These are phyloP conservation scores for Chaetomiaceae sp. DNA, from an alignment of 2,329 filamentous ascomycete species.

Conservation along the genomic window DNA sequence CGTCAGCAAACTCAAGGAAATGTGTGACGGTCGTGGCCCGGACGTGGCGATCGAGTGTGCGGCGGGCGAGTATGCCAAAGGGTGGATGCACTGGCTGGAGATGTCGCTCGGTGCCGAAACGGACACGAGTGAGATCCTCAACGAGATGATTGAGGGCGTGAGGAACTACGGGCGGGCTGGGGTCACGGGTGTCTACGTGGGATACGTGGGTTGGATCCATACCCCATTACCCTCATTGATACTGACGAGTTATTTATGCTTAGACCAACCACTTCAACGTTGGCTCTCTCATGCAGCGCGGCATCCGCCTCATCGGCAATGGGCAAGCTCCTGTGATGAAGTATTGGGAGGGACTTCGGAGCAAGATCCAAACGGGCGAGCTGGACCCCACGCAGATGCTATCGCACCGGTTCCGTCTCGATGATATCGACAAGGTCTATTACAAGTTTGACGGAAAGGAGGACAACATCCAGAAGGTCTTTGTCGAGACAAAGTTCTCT, in stretches of 20 bases:
- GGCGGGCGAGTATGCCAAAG: slow-evolving; percentile 58
- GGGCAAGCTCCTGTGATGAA: slow-evolving; percentile 70
- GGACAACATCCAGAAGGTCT: slow-evolving; percentile 79
- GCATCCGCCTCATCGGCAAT: slow-evolving; percentile 70
- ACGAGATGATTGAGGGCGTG: slow-evolving; percentile 74
- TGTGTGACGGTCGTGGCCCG: slow-evolving; percentile 67
- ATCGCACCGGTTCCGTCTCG: slow-evolving; percentile 69
- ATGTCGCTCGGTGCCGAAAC: slow-evolving; percentile 67
- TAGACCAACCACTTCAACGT: slow-evolving; percentile 80
- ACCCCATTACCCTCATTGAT: background rate
- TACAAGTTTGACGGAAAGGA: slow-evolving; percentile 56
- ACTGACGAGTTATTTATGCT: background rate
- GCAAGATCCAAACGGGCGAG: slow-evolving; percentile 60
- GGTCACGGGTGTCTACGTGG: slow-evolving; percentile 67
- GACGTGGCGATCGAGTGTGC: slow-evolving; percentile 69
- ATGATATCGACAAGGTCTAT: slow-evolving; percentile 67
- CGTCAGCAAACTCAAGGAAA: slow-evolving; percentile 66
- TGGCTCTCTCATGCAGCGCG: slow-evolving; percentile 78
- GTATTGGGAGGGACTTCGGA: slow-evolving; percentile 77
- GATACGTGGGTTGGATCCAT: slow-evolving; percentile 40
- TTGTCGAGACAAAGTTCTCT: slow-evolving; percentile 56
- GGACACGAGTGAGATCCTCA: slow-evolving; percentile 75
- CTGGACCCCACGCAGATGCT: slow-evolving; percentile 78
- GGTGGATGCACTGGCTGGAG: slow-evolving; percentile 57
- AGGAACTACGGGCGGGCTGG: slow-evolving; percentile 69